Conservation (phyloP, 306 rosid species). For the Cicer pinnatifidum region DNA sequence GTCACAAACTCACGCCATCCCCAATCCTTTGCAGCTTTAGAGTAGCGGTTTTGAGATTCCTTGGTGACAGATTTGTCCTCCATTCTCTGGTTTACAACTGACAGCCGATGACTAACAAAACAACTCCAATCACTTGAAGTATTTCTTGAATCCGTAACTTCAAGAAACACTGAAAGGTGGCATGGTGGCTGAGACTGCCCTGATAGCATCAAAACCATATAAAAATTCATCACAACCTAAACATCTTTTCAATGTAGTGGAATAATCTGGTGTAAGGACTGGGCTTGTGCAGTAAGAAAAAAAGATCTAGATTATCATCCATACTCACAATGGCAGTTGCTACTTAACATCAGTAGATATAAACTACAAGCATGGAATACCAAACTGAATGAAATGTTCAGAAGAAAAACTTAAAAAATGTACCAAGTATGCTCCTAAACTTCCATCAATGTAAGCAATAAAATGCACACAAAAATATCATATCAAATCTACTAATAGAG, state of each 20-base stretch:
- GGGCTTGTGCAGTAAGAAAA: conserved; percentile 23
- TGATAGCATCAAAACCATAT: conserved; percentile 60
- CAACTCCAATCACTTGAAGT: conserved; percentile 99
- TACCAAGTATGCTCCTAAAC: conserved; percentile 23
- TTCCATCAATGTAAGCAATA: conserved; percentile 40
- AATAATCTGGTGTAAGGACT: conserved; percentile 42
- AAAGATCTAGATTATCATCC: conserved; percentile 37
- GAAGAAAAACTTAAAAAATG: conserved; percentile 40
- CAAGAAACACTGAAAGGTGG: conserved; percentile 99
- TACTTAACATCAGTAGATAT: conserved; percentile 47
- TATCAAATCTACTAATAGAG: conserved; percentile 45
- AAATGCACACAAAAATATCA: conserved; percentile 47
- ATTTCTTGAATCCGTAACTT: conserved; percentile 96
- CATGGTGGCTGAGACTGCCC: conserved; percentile 99
- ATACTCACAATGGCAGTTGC: conserved; percentile 43
- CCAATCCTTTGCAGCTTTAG: conserved; percentile 99
- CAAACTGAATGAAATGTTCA: conserved; percentile 45
- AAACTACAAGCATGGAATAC: conserved; percentile 42
- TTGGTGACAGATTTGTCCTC: conserved; percentile 97
- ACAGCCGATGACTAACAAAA: conserved; percentile 95
- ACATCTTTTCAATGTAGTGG: conserved; percentile 28
- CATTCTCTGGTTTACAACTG: conserved; percentile 88
- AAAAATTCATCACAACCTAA: conserved; percentile 46
- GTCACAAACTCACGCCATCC: conserved; percentile 99
- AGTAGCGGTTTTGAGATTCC: conserved; percentile 99